Evolutionary conservation across 2,329 filamentous ascomycete species (phyloP).

Genomic region (Apiospora aurea): DNA sequence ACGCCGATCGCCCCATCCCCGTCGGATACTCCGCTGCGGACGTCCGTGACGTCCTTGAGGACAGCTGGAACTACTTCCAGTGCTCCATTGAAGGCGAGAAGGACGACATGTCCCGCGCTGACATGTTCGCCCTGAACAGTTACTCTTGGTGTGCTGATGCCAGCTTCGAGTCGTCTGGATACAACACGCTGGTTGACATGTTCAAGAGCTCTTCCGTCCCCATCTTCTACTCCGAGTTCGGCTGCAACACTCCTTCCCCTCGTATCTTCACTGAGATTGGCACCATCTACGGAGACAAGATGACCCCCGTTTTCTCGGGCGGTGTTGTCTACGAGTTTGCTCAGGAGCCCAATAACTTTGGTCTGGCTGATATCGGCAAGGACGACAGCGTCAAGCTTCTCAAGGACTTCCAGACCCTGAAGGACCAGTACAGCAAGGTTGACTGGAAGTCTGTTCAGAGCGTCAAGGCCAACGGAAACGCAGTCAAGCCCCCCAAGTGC

Average conservation of each 20-base stretch:
- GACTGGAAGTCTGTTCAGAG: constrained; percentile 73
- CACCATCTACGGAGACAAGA: constrained; percentile 73
- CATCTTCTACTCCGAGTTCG: constrained; percentile 83
- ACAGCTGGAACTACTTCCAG: constrained; percentile 79
- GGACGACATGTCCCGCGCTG: constrained; percentile 69
- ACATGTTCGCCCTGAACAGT: constrained; percentile 81
- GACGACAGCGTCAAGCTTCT: constrained; percentile 65
- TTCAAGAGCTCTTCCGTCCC: constrained; percentile 73
- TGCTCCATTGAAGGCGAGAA: constrained; percentile 64
- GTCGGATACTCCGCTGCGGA: constrained; percentile 85
- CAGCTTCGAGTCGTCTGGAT: constrained; percentile 68
- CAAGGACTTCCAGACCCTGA: constrained; percentile 75
- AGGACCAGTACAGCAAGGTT: constrained; percentile 76
- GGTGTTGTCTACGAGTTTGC: constrained; percentile 84
- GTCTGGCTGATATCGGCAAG: constrained; percentile 66
- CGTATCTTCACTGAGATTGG: constrained; percentile 79
- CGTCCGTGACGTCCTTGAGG: constrained; percentile 74
- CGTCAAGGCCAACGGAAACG: constrained; percentile 62
- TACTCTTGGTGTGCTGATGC: constrained; percentile 76
- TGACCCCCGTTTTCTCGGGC: constrained; percentile 74
- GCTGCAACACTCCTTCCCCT: constrained; percentile 76
- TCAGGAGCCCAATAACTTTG: constrained; percentile 72
- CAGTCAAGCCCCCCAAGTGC: constrained; percentile 67
- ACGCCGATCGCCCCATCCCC: constrained; percentile 72
- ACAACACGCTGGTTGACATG: constrained; percentile 67